Percentiles rank a stretch among this genome's conserved stretches.
phyloP scores from a whole-genome alignment of 164 flowering plant species.

The Stephania yunnanensis region DNA sequence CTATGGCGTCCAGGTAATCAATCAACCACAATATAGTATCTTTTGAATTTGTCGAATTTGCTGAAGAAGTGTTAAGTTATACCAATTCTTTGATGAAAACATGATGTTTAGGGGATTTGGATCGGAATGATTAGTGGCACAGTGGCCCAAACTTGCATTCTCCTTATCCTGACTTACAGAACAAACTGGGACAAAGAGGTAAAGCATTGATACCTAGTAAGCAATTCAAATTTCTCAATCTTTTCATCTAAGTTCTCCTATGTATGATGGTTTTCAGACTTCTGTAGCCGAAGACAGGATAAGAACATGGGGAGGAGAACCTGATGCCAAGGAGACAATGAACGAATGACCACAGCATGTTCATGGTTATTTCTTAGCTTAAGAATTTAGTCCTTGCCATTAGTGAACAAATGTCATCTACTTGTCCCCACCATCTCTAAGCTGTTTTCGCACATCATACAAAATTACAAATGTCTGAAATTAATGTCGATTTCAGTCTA shows the following conservation, averaged over 20 bases:
- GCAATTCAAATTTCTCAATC: neutral
- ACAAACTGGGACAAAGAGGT: constrained; percentile 68
- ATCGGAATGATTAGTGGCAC: constrained; percentile 56
- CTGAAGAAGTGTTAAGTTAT: neutral
- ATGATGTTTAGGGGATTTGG: constrained; percentile 58
- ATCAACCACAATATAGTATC: neutral
- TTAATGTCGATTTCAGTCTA: too few relatives aligned
- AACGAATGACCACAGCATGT: neutral
- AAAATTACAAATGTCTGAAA: too few relatives aligned
- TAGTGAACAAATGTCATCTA: too few relatives aligned
- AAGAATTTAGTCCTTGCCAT: too few relatives aligned
- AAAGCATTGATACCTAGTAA: neutral
- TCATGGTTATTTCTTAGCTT: too few relatives aligned
- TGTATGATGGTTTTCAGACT: constrained; percentile 1
- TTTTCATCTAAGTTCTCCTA: neutral
- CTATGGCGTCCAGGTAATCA: constrained; percentile 44
- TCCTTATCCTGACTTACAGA: constrained; percentile 33
- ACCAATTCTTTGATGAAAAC: neutral
- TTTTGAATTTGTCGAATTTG: neutral
- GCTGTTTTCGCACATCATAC: too few relatives aligned
- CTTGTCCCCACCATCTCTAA: too few relatives aligned
- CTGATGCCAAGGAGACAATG: neutral
- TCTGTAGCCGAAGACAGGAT: constrained; percentile 7
- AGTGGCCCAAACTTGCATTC: constrained; percentile 34
- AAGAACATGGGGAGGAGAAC: constrained; percentile 9